Evolutionary conservation across 352 stramenopile species (phyloP).

Genomic region (Pythium pectinolyticum): DNA sequence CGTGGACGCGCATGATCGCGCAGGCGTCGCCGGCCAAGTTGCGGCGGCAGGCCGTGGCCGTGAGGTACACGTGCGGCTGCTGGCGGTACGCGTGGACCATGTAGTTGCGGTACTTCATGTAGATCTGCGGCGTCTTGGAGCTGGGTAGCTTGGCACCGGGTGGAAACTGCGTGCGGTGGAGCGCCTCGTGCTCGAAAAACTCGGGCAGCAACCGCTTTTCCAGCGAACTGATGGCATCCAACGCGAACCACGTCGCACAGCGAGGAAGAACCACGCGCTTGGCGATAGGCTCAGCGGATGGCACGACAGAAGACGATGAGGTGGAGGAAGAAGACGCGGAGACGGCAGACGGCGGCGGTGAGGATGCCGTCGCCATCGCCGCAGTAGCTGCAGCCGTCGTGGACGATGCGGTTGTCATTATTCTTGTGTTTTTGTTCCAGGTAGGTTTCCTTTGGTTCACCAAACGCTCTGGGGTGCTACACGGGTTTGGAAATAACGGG

Average conservation of each 20-base stretch:
- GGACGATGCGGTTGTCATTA: too few relatives aligned
- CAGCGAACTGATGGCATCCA: conserved; percentile 76
- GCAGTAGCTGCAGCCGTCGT: too few relatives aligned
- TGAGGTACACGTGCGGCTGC: conserved; percentile 79
- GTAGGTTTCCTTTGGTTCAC: conserved; percentile 8
- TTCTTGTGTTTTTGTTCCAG: not conserved
- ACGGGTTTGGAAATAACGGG: not conserved
- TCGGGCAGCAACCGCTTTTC: conserved; percentile 84
- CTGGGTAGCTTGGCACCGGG: conserved; percentile 28
- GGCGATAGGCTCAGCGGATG: conserved; percentile 14
- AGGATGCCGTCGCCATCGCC: not conserved
- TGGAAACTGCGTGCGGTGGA: conserved; percentile 26
- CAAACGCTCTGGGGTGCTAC: too few relatives aligned
- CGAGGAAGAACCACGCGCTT: conserved; percentile 58
- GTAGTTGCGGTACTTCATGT: conserved; percentile 88
- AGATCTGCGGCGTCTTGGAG: conserved; percentile 59
- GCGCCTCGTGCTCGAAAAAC: conserved; percentile 56
- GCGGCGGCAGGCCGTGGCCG: conserved; percentile 78
- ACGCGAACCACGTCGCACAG: conserved; percentile 76
- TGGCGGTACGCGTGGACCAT: conserved; percentile 83
- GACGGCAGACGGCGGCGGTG: not conserved
- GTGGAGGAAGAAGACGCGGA: not conserved
- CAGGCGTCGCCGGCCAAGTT: conserved; percentile 80
- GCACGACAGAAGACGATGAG: not conserved
- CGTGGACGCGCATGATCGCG: conserved; percentile 81